phyloP scores from a whole-genome alignment of 306 rosid genomes.

The Dryas alaskensis region DNA sequence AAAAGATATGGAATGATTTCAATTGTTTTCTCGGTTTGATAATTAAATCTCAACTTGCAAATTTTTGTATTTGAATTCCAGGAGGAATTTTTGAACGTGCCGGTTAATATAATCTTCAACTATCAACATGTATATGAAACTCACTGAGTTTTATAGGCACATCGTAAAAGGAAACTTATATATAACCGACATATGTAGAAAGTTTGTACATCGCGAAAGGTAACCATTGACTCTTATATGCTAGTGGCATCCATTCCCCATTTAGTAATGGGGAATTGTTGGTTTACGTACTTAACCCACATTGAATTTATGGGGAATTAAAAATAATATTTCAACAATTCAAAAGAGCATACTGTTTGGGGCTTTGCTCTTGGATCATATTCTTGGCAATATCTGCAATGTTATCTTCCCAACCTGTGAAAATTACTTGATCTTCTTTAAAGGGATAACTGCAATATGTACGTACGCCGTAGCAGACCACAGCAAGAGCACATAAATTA shows the following conservation, averaged over 20 bases:
- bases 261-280: neutral
- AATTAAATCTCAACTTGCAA: neutral
- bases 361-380: slow-evolving; percentile 68
- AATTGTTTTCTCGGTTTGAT: neutral
- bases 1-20: neutral
- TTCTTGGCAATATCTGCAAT: slow-evolving; percentile 62
- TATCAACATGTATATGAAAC: neutral
- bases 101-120: neutral
- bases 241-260: neutral
- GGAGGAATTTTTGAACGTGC: neutral
- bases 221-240: too few species aligned
- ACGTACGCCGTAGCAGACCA: neutral
- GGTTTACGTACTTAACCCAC: neutral
- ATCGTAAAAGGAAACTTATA: neutral
- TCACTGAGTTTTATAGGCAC: neutral
- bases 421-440: slow-evolving; percentile 45
- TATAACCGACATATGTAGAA: neutral
- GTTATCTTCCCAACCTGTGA: slow-evolving; percentile 86
- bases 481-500: neutral
- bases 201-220: too few species aligned
- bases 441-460: slow-evolving; percentile 47
- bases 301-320: neutral
- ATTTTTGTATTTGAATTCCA: neutral
- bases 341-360: slow-evolving; percentile 58
- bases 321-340: neutral